Base-by-base conservation (phyloP, 768 basidiomycete species). In the Suillus decipiens region DNA sequence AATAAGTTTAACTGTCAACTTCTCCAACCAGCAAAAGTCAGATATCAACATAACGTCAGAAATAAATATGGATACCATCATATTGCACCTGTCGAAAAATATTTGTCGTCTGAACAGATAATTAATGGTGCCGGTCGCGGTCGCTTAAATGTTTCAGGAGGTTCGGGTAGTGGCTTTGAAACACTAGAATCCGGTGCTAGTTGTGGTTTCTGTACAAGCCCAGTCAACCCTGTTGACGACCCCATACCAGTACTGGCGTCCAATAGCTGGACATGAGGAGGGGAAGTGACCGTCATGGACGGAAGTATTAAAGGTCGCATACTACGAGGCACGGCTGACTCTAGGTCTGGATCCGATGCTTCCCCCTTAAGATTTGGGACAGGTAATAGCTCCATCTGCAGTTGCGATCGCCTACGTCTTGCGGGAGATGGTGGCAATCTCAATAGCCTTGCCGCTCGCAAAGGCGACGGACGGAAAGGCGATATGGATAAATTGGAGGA, bases 41-140 rank as follows among this genome's bases (percentile, higher is more conserved):
- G n/a, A 39, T 39, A 17, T 39, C 14, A 37, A 55, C 34, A 57
- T 17, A 57, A 56, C 5, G 17, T 41, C 41, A 57, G 17, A 57
- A 41, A 57, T 57, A 31, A 57, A 57, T 7, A 57, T 10, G 36
- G 24, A 1, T 42, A 63, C 64, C 59, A 54, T 72, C 61, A 51
- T 74, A 68, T 60, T 31, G 60, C 31, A 64, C 56, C 17, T 57
- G 17, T 57, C 17, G 51, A 45, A 67, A 50, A 63, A 59, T 63
- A 64, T 28, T 63, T 64, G 24, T 31, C 28, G 31, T 66, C 64
- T 34, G 66, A 53, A 39, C 64, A 60, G 57, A 77, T 61, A 55
- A 66, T 48, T 14, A 75, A 64, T n/a, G 81, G 82, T 36, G 83
- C 78, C 24, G 81, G 78, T 66, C 83, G 71, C 59, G 79, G 81